These are phyloP conservation scores for Candida wancherniae DNA, from an alignment of 805 yeast species.

Conservation along the genomic window DNA sequence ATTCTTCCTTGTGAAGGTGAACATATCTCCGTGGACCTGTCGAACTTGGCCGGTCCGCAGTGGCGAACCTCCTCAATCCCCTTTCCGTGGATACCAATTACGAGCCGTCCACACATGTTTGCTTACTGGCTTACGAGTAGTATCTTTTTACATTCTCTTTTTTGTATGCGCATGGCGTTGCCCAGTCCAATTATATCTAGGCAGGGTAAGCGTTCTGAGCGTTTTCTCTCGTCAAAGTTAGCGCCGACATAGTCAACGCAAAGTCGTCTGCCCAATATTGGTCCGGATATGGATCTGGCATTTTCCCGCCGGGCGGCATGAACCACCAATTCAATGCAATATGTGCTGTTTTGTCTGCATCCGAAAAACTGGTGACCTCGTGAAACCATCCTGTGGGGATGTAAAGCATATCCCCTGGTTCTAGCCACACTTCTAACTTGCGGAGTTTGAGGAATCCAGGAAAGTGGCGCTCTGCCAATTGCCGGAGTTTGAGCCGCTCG, in stretches of 20 bases:
- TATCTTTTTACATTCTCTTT: too few species aligned
- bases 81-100: too few species aligned
- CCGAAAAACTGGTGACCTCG: slow-evolving; percentile 66
- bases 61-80: too few species aligned
- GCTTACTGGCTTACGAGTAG: too few species aligned
- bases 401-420: slow-evolving; percentile 64
- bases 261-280: slow-evolving; percentile 53
- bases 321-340: slow-evolving; percentile 74
- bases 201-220: too few species aligned
- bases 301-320: slow-evolving; percentile 50
- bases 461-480: slow-evolving; percentile 38
- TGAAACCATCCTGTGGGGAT: slow-evolving; percentile 82
- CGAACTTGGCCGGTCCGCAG: too few species aligned
- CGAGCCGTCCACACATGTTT: too few species aligned
- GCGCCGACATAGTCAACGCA: slow-evolving; percentile 34
- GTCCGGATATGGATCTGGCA: slow-evolving; percentile 39
- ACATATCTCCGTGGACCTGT: too few species aligned
- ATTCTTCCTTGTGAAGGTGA: too few species aligned
- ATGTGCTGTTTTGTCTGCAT: slow-evolving; percentile 36
- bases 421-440: slow-evolving; percentile 42
- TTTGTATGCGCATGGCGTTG: too few species aligned
- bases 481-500: slow-evolving; percentile 23
- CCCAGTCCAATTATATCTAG: too few species aligned
- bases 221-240: slow-evolving; percentile 10
- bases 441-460: slow-evolving; percentile 44